A percentile compares a stretch with the other conserved stretches of the same genome.
Conservation (phyloP, 2,329 filamentous ascomycete species). For the Beauveria sp. region DNA sequence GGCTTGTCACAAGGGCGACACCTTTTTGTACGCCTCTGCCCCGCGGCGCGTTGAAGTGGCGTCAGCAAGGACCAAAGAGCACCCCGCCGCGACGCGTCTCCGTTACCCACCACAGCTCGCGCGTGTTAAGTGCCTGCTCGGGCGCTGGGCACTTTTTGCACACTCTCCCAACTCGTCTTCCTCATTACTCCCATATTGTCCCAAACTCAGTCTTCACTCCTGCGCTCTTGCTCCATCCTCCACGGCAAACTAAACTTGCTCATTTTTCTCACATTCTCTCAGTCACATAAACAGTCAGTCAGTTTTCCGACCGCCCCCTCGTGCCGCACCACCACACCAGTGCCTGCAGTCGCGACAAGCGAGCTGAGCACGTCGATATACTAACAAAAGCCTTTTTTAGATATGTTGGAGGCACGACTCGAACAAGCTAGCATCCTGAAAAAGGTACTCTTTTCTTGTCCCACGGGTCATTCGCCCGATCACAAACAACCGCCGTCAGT, state of each 20-base stretch:
- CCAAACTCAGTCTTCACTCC: neutral
- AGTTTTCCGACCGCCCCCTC: neutral
- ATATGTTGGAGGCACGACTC: conserved; percentile 93
- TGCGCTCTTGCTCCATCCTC: neutral
- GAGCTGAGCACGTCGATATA: neutral
- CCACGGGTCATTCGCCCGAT: neutral
- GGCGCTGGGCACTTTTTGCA: conserved; percentile 13
- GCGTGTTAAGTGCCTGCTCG: conserved; percentile 28
- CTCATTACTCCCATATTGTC: neutral
- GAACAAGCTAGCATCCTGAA: conserved; percentile 91
- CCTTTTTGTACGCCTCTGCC: neutral
- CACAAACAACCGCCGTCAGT: neutral
- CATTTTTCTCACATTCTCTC: neutral
- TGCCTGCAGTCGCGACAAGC: neutral
- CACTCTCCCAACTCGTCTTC: neutral
- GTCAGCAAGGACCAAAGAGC: neutral
- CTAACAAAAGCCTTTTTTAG: conserved; percentile 20
- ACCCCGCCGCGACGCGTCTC: conserved; percentile 25
- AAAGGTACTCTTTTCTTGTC: conserved; percentile 53
- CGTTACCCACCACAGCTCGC: conserved; percentile 17
- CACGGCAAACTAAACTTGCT: too few relatives aligned
- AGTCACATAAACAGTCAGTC: conserved; percentile 4
- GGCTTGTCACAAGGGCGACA: neutral
- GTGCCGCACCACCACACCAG: neutral
- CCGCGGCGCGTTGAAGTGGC: conserved; percentile 14